These are phyloP conservation scores for Quercus robur DNA, from an alignment of 306 rosid genomes.

Conservation along the genomic window DNA sequence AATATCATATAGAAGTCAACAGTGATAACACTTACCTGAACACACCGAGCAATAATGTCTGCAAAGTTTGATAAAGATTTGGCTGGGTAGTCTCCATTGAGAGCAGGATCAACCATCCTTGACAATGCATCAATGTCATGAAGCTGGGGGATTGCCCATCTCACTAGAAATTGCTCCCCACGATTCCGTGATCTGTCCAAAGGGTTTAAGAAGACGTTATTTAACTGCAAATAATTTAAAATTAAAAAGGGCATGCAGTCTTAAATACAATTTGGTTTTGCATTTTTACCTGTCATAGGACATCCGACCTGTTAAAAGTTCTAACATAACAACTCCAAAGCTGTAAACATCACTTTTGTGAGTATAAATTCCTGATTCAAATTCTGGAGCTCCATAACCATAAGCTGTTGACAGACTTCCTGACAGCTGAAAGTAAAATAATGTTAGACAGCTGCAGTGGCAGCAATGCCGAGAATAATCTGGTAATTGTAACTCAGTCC, in stretches of 20 bases:
- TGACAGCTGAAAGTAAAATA: constrained; percentile 60
- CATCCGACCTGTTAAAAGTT: constrained; percentile 85
- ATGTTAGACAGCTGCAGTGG: constrained; percentile 8
- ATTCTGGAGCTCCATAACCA: constrained; percentile 98
- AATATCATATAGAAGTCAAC: constrained; percentile 1
- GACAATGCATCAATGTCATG: constrained; percentile 96
- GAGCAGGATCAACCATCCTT: constrained; percentile 92
- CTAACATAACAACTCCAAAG: constrained; percentile 95
- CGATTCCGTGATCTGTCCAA: constrained; percentile 54
- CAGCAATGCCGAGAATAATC: not conserved
- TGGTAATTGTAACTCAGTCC: not conserved
- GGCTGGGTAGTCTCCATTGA: constrained; percentile 63
- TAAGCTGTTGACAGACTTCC: constrained; percentile 71
- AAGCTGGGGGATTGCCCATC: constrained; percentile 95
- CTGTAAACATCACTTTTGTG: constrained; percentile 81
- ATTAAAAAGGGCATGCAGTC: not conserved
- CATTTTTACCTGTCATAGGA: constrained; percentile 76
- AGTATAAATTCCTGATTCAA: constrained; percentile 87
- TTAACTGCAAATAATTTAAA: not conserved
- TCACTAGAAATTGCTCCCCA: constrained; percentile 80
- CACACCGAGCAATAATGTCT: constrained; percentile 83
- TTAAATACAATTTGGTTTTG: not conserved
- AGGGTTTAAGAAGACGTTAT: constrained; percentile 2
- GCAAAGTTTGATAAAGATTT: constrained; percentile 90
- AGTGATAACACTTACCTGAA: constrained; percentile 54